Base-by-base conservation (phyloP, 768 basidiomycete genomes). In the Boletus reticuloceps region DNA sequence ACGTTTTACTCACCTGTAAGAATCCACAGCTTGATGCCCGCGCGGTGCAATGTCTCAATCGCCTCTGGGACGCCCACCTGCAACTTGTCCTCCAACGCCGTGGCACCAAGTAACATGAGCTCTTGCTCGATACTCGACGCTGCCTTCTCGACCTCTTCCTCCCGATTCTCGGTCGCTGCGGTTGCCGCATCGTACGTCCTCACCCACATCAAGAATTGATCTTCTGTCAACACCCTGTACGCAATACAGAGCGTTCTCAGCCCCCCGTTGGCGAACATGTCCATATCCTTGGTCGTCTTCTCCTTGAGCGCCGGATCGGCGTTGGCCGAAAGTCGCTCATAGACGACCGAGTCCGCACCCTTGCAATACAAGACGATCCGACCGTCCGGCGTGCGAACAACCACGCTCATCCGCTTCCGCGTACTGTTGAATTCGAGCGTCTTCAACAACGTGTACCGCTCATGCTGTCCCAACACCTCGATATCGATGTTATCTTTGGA, bases 21-120 rank as follows among this genome's bases (percentile, higher is more conserved):
- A 70, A 98, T 96, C 96, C 96, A 99, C 3, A 99, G 71, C 73
- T 98, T 99, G 76, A 99, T 97, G 13, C 96, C 96, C 2, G 96
- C 96, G 29, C 82, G 77, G 64, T 97, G 94, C 17, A 99, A 77
- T 52, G 81, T 87, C 61, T 93, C 94, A 60, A 99, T 98, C 2
- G 96, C 89, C 54, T 97, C 95, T 0, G 96, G 96, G 0, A 99
- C 96, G 12, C 96, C 96, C 66, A 90, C 93, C 66, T 99, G 96
- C 56, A 98, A 74, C 76, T 98, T 97, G 73, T 99, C 96, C 71
- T 99, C 96, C 54, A 99, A 73, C 1, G 96, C 96, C 1, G 96
- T 98, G 12, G 95, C 96, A 0, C 96, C 96, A 12, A 99, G 77
- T 41, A 99, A 87, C n/a, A 74, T 69, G 40, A 98, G 73, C 19